Evolutionary conservation across 2,329 filamentous ascomycete species (phyloP), one percentile per base, ranked within the genome.

Genomic region (Periconia macrospinosa): DNA sequence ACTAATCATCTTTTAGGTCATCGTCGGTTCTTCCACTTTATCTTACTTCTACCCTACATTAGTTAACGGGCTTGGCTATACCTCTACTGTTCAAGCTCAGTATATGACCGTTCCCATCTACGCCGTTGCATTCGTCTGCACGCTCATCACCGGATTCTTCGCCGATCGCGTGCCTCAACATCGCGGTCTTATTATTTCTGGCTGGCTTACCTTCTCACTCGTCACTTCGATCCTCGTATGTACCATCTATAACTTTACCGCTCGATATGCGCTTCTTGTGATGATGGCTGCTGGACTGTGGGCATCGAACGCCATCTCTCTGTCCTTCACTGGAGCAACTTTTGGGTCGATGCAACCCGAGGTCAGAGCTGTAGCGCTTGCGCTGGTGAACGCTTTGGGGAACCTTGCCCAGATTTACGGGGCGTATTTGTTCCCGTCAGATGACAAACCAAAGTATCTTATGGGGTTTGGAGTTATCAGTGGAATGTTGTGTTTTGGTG

Each of bases 341-440:
- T 83, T 85, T 60, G 76, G 75, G 1, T 65, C 70, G 17, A 78
- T 83, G 75, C 71, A 74, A 18, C 75, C 75, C 0, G 80, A 83
- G 57, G 76, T 77, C 2, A 68, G 81, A n/a, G 81, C 76, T 14
- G 76, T 85, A n/a, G 74, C 75, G 2, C 65, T 84, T 19, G 81
- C 81, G 1, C 64, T 83, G 10, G 78, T 83, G 40, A 83, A 83
- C 57, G 79, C 79, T 0, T 71, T 83, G 61, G 81, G 80, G 3
- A 84, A 83, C 56, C 62, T 83, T 11, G 79, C 81, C 0, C 79
- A 82, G 55, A 83, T 85, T 17, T 84, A 84, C 55, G 81, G 82
- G 10, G 76, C 79, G 0, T 63, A 83, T 56, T 60, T 84, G 2
- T 84, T 83, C 65, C 82, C 81, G 0, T 63, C 67, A 0, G 59